These are phyloP conservation scores for Globisporangium viniferum DNA, from an alignment of 352 stramenopile species.

Conservation along the genomic window DNA sequence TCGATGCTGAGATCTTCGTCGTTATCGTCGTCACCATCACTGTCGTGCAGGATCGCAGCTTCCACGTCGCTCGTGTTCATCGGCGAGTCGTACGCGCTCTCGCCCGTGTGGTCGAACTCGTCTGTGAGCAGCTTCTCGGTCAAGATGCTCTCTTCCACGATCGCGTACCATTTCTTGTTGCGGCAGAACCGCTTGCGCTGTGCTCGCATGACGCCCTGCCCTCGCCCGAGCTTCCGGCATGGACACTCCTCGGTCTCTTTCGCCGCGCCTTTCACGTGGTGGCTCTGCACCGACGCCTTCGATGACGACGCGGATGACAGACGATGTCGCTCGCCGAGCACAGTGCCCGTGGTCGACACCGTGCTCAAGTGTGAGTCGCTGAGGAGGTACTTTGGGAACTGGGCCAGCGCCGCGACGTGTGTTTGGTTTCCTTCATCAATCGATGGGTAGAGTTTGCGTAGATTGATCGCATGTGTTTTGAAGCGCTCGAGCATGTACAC, in stretches of 20 bases:
- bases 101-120: slow-evolving; percentile 25
- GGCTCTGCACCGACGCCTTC: slow-evolving; percentile 22
- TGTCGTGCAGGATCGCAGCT: slow-evolving; percentile 25
- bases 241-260: slow-evolving; percentile 27
- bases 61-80: slow-evolving; percentile 21
- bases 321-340: slow-evolving; percentile 12
- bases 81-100: slow-evolving; percentile 25
- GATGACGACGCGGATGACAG: slow-evolving; percentile 25
- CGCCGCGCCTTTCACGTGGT: slow-evolving; percentile 16
- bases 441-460: slow-evolving; percentile 12
- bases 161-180: slow-evolving; percentile 45
- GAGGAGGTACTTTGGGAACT: slow-evolving; percentile 4
- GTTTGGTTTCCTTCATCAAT: slow-evolving; percentile 6
- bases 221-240: slow-evolving; percentile 46
- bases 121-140: slow-evolving; percentile 32
- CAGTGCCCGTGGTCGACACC: background rate
- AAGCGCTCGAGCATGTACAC: slow-evolving; percentile 26
- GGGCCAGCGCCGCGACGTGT: slow-evolving; percentile 8
- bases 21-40: slow-evolving; percentile 2
- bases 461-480: slow-evolving; percentile 12
- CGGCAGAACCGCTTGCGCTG: slow-evolving; percentile 44
- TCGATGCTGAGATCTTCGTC: slow-evolving; percentile 5
- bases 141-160: slow-evolving; percentile 36
- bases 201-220: slow-evolving; percentile 23
- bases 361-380: slow-evolving; percentile 9